Percentiles rank a stretch among this genome's conserved stretches.
phyloP scores from a whole-genome alignment of 139 green algal species.

The Chlamydomonas incerta region DNA sequence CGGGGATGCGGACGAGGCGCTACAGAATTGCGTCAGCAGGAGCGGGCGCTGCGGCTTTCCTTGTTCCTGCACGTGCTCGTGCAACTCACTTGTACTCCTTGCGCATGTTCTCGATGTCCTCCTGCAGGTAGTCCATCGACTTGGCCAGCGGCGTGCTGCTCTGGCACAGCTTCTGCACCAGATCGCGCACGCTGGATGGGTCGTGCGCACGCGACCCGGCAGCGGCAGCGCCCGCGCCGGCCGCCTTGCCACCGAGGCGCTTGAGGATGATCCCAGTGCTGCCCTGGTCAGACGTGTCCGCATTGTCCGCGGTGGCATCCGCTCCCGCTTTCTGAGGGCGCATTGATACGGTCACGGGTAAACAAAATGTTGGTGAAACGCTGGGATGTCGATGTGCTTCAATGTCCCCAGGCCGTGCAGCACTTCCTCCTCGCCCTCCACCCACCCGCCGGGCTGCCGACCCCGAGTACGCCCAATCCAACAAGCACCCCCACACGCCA shows the following conservation, averaged over 20 bases:
- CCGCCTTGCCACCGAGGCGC: conserved; percentile 41
- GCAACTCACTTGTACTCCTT: conserved; percentile 62
- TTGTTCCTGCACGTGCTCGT: too few relatives aligned
- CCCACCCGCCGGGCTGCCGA: too few relatives aligned
- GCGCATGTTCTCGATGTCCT: conserved; percentile 72
- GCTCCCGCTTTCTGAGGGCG: conserved; percentile 28
- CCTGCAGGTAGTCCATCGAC: conserved; percentile 78
- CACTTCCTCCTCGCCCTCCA: too few relatives aligned
- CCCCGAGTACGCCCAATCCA: too few relatives aligned
- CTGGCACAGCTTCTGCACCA: conserved; percentile 78
- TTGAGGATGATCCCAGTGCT: conserved; percentile 69
- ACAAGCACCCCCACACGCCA: too few relatives aligned
- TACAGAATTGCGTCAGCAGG: too few relatives aligned
- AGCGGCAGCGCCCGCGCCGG: background rate
- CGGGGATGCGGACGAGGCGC: too few relatives aligned
- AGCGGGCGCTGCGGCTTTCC: too few relatives aligned
- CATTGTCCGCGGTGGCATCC: conserved; percentile 22
- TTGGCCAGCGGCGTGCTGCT: conserved; percentile 73
- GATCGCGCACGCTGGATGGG: conserved; percentile 54
- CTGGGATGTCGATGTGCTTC: too few relatives aligned
- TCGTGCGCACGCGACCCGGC: conserved; percentile 41
- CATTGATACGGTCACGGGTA: too few relatives aligned
- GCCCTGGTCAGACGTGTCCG: conserved; percentile 35
- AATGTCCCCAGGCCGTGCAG: too few relatives aligned
- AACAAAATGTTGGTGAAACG: too few relatives aligned